A percentile compares a stretch with the other conserved stretches of the same genome.
Conservation (phyloP, 257 asterid genomes). For the Salvia miltiorrhiza region DNA sequence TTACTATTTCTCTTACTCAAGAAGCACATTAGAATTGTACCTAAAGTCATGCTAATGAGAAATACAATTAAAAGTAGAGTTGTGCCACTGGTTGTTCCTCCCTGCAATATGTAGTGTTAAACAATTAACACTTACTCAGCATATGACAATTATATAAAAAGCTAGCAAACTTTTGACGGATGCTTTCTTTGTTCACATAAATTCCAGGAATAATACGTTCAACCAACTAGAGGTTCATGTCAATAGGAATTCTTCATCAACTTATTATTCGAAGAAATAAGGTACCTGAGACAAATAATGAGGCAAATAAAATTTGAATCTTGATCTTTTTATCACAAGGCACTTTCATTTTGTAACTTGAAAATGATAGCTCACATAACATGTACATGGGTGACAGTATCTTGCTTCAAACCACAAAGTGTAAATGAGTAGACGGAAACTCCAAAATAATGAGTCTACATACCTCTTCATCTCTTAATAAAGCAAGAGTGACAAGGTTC, state of each 20-base stretch:
- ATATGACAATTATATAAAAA: neutral
- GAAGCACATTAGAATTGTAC: constrained; percentile 84
- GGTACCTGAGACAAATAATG: neutral
- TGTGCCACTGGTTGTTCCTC: constrained; percentile 77
- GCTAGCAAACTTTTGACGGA: neutral
- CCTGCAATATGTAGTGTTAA: constrained; percentile 46
- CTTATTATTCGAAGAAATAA: neutral
- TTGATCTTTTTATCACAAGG: neutral
- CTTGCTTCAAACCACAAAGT: neutral
- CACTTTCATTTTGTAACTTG: neutral
- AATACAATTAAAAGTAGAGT: constrained; percentile 72
- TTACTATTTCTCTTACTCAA: constrained; percentile 62
- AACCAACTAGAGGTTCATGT: neutral
- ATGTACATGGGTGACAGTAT: neutral
- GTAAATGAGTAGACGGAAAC: neutral
- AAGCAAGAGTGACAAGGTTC: constrained; percentile 74
- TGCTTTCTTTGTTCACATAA: neutral
- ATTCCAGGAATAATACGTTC: neutral
- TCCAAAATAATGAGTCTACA: constrained; percentile 9
- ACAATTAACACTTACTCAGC: constrained; percentile 9
- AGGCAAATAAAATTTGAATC: neutral
- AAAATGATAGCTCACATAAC: neutral
- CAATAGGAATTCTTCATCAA: neutral
- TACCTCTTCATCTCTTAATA: constrained; percentile 77
- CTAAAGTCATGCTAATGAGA: constrained; percentile 71